Evolutionary conservation across 176 grass and related monocot genomes (phyloP), one percentile per base, ranked within the genome.

Genomic region (Oryza nivara): DNA sequence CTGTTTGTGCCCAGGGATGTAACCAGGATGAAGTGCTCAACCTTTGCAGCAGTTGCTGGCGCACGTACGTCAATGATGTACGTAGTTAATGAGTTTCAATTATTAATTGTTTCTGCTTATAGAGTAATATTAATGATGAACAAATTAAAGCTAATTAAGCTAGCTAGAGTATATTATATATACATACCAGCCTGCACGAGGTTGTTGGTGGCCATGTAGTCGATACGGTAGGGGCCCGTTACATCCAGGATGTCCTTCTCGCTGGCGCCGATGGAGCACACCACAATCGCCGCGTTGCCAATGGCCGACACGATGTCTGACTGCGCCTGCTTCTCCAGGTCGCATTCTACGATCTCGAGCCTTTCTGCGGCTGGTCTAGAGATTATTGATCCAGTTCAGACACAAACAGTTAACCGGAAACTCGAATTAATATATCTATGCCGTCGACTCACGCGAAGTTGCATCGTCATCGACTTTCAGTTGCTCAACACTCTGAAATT

Each of bases 181-280:
- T 13, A 47, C 10, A 60, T 89, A 94, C 92, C 90, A 82, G 88
- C 91, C 43, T 93, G 83, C 28, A 98, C 89, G 40, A 97, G 92
- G 76, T 90, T 93, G 77, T 70, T 88, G 36, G 90, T 93, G 72
- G 92, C 91, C 80, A 95, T 77, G 75, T 92, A 95, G 70, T 97
- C 92, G 54, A 97, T 97, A 65, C 91, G 90, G 78, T 97, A 97
- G 6, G 95, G 95, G 1, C 95, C 95, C 16, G 92, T 95, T 32
- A 90, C 79, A 80, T 97, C 95, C 20, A 92, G 56, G 72, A 97
- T 79, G 30, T 97, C 95, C 68, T 97, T 97, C 85, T 95, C 92
- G 1, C 95, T 95, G 23, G 95, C 95, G 36, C 92, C 92, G 75
- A 97, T 97, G 91, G 92, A 93, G 84, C 95, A 97, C 82, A 90